These are phyloP conservation scores for Jackrogersella multiformis DNA, from an alignment of 495 filamentous ascomycete genomes.

Conservation along the genomic window DNA sequence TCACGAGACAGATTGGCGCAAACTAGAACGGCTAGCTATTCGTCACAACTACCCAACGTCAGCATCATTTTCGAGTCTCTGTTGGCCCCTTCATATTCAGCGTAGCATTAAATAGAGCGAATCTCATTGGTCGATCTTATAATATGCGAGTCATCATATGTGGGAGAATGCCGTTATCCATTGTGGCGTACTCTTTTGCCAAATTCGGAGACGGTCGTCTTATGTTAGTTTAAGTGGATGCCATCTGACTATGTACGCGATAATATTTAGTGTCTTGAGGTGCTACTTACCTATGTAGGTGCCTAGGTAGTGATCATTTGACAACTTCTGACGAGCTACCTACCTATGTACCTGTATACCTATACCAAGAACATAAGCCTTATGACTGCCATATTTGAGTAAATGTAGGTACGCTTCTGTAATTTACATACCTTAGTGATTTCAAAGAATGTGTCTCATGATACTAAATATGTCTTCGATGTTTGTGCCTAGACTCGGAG, in stretches of 20 bases:
- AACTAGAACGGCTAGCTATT: neutral
- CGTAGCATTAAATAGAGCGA: neutral
- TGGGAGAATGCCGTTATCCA: neutral
- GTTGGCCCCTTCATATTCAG: too few relatives aligned
- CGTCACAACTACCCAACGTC: neutral
- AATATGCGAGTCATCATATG: neutral
- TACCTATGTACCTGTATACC: too few relatives aligned
- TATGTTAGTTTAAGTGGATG: neutral
- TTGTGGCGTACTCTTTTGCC: neutral
- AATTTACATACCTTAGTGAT: too few relatives aligned
- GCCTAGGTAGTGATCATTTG: too few relatives aligned
- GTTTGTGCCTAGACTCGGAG: neutral
- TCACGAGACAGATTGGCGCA: neutral
- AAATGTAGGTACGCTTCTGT: too few relatives aligned
- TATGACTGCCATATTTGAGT: too few relatives aligned
- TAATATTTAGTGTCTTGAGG: too few relatives aligned
- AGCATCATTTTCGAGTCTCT: neutral
- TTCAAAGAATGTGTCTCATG: neutral
- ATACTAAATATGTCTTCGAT: neutral
- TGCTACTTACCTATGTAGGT: too few relatives aligned
- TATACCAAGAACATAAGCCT: too few relatives aligned
- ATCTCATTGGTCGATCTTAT: slow-evolving; percentile 1
- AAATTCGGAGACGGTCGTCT: slow-evolving; percentile 1
- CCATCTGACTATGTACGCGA: too few relatives aligned
- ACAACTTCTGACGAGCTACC: too few relatives aligned